A percentile compares a stretch with the other conserved stretches of the same genome.
These are phyloP conservation scores for Puya raimondii DNA, from an alignment of 176 grass and related monocot species.

Conservation along the genomic window DNA sequence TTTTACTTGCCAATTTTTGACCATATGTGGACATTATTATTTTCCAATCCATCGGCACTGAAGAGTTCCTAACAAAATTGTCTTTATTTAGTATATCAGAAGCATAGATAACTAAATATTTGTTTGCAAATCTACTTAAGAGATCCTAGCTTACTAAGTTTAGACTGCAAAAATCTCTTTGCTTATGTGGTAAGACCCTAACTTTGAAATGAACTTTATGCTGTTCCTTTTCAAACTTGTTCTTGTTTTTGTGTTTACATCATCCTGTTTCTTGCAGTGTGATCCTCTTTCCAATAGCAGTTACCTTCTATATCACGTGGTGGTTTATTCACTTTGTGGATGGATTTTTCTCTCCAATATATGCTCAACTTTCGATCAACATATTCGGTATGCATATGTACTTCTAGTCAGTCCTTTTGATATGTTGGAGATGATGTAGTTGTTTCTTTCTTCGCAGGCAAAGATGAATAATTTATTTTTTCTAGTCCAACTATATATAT, in stretches of 20 bases:
- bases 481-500: too few relatives aligned
- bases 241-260: not conserved
- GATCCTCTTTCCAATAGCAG: slow-evolving; percentile 70
- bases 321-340: slow-evolving; percentile 82
- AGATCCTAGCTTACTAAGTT: not conserved
- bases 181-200: too few relatives aligned
- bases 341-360: slow-evolving; percentile 78
- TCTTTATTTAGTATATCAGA: not conserved
- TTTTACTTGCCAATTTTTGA: slow-evolving; percentile 12
- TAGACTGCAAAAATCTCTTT: too few relatives aligned
- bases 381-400: slow-evolving; percentile 51
- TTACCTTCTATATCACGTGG: slow-evolving; percentile 84
- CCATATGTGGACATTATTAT: slow-evolving; percentile 2
- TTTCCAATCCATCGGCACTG: not conserved
- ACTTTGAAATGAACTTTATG: not conserved
- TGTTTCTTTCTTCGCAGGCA: not conserved
- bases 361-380: slow-evolving; percentile 56
- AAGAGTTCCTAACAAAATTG: not conserved
- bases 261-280: slow-evolving; percentile 34
- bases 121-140: not conserved
- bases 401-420: not conserved
- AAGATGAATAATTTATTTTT: not conserved
- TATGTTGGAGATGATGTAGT: not conserved
- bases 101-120: not conserved
- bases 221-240: not conserved